Evolutionary conservation across 208 protist genomes (phyloP), one percentile per base, ranked within the genome.

Genomic region (Trypanosoma conorhini): DNA sequence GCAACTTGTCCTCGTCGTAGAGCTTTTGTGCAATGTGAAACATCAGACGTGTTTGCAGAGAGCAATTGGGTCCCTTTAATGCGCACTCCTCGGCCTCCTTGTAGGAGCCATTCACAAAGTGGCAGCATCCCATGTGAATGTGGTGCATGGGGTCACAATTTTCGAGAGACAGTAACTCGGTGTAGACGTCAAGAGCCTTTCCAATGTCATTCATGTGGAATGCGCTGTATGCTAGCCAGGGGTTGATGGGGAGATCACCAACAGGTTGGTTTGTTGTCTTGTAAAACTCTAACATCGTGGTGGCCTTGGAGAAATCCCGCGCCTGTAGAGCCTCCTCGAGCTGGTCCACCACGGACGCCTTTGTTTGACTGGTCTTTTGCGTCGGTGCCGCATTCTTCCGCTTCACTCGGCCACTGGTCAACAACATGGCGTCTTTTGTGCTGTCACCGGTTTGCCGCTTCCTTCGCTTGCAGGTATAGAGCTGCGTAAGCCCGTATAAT

Each of bases 171-270:
- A 96, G 75, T 35, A 96, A 77, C 44, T 94, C 87, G 76, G 93
- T 92, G 80, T 92, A 96, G 12, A 95, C 93, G 40, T 97, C 91
- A 33, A 96, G 74, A 21, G 96, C 93, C 76, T 98, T 98, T 24
- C 79, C 62, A 13, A 96, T 89, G 73, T 99, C 93, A 63, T 98
- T 97, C 51, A 97, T 83, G 81, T 99, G 98, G 70, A 98, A 99
- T 28, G 89, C 85, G 70, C 85, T 91, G 73, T 99, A 99, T 0
- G 88, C 94, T 38, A 99, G 74, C 98, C 97, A 99, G 38, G 86
- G 73, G 66, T 92, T 92, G 46, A 97, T 86, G 7, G 74, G 55
- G n/a, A 92, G 66, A 54, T 89, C 79, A n/a, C 87, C 92, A 31
- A 95, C 81, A 40, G 76, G 68, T 57, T 91, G 84, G 17, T 86